A percentile compares a stretch with the other conserved stretches of the same genome.
Evolutionary conservation across 495 filamentous ascomycete species (phyloP).

Genomic region (Letharia columbiana): DNA sequence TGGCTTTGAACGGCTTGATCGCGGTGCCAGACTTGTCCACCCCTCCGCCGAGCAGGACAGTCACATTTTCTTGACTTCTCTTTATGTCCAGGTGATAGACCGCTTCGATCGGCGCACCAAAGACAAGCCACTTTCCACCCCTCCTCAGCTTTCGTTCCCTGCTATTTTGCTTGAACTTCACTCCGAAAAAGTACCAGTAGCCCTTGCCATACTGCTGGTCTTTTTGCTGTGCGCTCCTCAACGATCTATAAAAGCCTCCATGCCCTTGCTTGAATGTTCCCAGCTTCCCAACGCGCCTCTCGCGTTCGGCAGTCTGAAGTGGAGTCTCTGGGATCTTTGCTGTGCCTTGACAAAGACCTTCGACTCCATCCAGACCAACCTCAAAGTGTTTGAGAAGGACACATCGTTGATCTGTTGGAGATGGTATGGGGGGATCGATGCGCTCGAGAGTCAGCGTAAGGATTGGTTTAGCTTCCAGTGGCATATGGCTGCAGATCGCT

Average conservation of each 20-base stretch:
- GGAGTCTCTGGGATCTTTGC: constrained; percentile 9
- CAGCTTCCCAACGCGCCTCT: constrained; percentile 9
- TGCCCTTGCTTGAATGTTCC: constrained; percentile 5
- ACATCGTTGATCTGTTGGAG: neutral
- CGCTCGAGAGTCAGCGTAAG: constrained; percentile 13
- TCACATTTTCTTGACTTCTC: neutral
- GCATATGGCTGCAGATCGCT: constrained; percentile 7
- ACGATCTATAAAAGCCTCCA: constrained; percentile 3
- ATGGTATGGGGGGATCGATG: neutral
- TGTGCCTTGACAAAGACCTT: constrained; percentile 15
- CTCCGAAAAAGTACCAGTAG: constrained; percentile 17
- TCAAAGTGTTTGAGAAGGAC: constrained; percentile 15
- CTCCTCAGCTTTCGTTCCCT: constrained; percentile 1
- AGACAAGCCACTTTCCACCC: constrained; percentile 13
- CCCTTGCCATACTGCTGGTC: constrained; percentile 12
- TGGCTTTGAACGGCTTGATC: neutral
- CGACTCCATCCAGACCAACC: constrained; percentile 17
- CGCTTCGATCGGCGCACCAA: constrained; percentile 18
- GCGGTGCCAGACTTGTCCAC: neutral
- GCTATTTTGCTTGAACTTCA: constrained; percentile 6
- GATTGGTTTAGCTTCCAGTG: constrained; percentile 3
- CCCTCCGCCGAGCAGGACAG: constrained; percentile 9
- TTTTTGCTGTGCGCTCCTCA: constrained; percentile 11
- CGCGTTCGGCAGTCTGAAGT: constrained; percentile 1
- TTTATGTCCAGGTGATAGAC: constrained; percentile 1